Evolutionary conservation across 768 basidiomycete species (phyloP), one percentile per base, ranked within the genome.

Genomic region (Lentinula detonsa): DNA sequence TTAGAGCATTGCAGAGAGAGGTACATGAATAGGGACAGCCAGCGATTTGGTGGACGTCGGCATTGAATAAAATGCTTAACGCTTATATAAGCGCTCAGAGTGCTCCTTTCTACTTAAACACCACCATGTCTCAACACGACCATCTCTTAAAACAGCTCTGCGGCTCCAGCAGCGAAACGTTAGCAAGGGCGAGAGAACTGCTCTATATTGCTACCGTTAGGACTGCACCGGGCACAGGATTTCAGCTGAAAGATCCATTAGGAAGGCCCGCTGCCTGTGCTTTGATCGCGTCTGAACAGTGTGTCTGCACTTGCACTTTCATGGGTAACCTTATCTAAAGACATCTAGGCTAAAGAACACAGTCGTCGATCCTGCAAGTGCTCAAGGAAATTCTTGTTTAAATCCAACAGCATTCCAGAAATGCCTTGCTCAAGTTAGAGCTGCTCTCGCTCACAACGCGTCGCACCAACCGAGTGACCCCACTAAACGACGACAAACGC

Each of bases 231-330:
- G 82, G 83, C n/a, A 80, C 82, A 7, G 84, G 84, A 5, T 74
- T 74, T 57, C 73, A 78, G 18, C 62, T 83, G 3, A 74, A 76
- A 3, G 62, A 75, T 21, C 71, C 67, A 2, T 70, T 70, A 3
- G 83, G 78, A 21, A 60, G 83, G 34, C 74, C 80, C 16, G 81
- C 83, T 5, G 77, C 82, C 34, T 84, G 81, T 63, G 78, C 81
- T 31, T 74, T 75, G 57, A 67, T 85, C 51, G 81, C 83, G 23
- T 83, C 81, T 6, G 71, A 77, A 69, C 69, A 72, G 83, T 83
- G 61, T 46, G 71, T 55, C 3, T 59, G 28, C 15, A 23, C n/a
- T 16, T 10, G 51, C 34, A 45, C 33, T 45, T 13, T 16, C 35
- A 46, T 15, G 33, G 33, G 18, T 34, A 11, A 4, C 11, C 23